These are phyloP conservation scores for Parastagonospora avenae DNA, from an alignment of 2,329 filamentous ascomycete species.

Conservation along the genomic window DNA sequence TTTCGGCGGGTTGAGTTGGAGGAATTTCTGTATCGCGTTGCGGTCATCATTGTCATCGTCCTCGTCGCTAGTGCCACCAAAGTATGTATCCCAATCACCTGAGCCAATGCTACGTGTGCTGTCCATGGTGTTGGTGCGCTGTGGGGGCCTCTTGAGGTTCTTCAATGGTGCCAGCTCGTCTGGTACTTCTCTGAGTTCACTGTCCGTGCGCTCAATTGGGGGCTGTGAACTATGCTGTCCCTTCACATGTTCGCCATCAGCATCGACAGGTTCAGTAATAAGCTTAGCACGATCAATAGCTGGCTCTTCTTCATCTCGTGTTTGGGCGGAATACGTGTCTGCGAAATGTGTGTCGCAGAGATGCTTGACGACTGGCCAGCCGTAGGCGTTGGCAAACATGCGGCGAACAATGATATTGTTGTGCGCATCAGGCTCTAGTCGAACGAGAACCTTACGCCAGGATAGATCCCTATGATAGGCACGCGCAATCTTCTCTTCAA, in stretches of 20 bases:
- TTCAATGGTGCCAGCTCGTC: slow-evolving; percentile 46
- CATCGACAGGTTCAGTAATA: slow-evolving; percentile 60
- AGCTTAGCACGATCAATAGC: slow-evolving; percentile 72
- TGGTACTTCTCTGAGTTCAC: slow-evolving; percentile 56
- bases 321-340: slow-evolving; percentile 69
- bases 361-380: slow-evolving; percentile 96
- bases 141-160: slow-evolving; percentile 25
- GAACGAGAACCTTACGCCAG: slow-evolving; percentile 96
- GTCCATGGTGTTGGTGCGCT: slow-evolving; percentile 31
- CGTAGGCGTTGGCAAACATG: slow-evolving; percentile 96
- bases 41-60: slow-evolving; percentile 52
- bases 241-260: slow-evolving; percentile 70
- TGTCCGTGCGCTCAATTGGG: slow-evolving; percentile 50
- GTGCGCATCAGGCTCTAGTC: slow-evolving; percentile 94
- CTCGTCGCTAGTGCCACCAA: slow-evolving; percentile 55
- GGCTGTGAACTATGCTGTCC: slow-evolving; percentile 46
- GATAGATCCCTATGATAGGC: slow-evolving; percentile 90
- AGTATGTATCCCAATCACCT: slow-evolving; percentile 57
- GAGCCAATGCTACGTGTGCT: slow-evolving; percentile 46
- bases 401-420: slow-evolving; percentile 97
- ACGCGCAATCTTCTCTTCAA: slow-evolving; percentile 96
- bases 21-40: slow-evolving; percentile 42
- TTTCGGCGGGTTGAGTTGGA: slow-evolving; percentile 35
- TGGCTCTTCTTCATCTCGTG: slow-evolving; percentile 69
- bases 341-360: slow-evolving; percentile 93